phyloP scores from a whole-genome alignment of 2,329 filamentous ascomycete species.

The Pseudocercospora macadamiae region DNA sequence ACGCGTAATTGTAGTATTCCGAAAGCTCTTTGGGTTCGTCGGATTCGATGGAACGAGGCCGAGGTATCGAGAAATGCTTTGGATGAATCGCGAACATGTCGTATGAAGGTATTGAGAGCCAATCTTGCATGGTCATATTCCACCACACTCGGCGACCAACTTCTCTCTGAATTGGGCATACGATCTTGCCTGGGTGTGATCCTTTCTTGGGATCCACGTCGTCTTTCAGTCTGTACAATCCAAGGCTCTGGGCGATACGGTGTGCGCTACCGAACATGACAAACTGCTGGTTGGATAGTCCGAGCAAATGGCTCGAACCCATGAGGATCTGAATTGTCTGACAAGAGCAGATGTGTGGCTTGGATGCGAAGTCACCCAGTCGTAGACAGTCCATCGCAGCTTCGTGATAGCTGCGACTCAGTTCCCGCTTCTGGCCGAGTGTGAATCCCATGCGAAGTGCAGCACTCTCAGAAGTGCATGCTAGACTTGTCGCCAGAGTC shows the following conservation, averaged over 20 bases:
- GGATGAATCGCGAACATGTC: constrained; percentile 16
- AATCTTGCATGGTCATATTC: constrained; percentile 13
- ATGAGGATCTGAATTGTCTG: constrained; percentile 12
- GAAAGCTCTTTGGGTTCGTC: background rate
- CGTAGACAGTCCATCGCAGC: constrained; percentile 12
- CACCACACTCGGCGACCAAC: constrained; percentile 12
- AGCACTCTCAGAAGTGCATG: background rate
- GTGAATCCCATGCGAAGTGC: background rate
- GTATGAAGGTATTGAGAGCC: constrained; percentile 8
- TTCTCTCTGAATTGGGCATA: constrained; percentile 1
- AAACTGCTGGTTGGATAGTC: constrained; percentile 12
- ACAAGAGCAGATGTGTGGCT: constrained; percentile 7
- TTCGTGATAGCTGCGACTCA: constrained; percentile 9
- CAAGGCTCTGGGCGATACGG: constrained; percentile 7
- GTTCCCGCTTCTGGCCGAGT: background rate
- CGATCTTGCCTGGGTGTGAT: background rate
- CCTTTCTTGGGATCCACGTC: background rate
- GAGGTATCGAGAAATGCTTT: constrained; percentile 7
- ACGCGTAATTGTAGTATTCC: constrained; percentile 8
- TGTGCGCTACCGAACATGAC: constrained; percentile 13
- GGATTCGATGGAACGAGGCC: background rate
- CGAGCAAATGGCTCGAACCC: constrained; percentile 7
- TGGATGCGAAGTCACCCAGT: constrained; percentile 12
- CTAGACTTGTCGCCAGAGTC: constrained; percentile 4
- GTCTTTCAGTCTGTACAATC: constrained; percentile 7